These are phyloP conservation scores for Tricholoma sp. DNA, from an alignment of 768 basidiomycete genomes.

Conservation along the genomic window DNA sequence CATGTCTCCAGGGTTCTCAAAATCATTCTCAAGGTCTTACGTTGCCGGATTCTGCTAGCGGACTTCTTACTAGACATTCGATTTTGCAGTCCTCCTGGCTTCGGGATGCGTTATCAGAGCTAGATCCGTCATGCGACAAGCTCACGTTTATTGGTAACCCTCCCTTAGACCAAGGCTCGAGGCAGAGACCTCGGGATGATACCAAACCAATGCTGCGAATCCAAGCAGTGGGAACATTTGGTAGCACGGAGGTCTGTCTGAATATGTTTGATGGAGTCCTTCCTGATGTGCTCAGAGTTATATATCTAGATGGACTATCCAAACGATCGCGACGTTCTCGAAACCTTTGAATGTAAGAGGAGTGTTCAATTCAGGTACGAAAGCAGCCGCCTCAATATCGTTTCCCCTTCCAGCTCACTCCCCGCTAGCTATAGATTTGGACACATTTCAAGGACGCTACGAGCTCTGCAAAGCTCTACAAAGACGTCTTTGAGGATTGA, in stretches of 20 bases:
- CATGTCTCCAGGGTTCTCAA: constrained; percentile 52
- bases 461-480: constrained; percentile 76
- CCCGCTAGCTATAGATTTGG: constrained; percentile 70
- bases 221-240: constrained; percentile 76
- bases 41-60: background rate
- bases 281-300: background rate
- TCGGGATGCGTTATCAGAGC: constrained; percentile 84
- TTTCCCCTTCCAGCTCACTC: background rate
- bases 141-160: constrained; percentile 82
- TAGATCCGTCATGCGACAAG: constrained; percentile 84
- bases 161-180: constrained; percentile 24
- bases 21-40: constrained; percentile 74
- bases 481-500: constrained; percentile 91
- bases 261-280: background rate
- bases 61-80: background rate
- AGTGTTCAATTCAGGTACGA: constrained; percentile 65
- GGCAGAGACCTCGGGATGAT: constrained; percentile 18
- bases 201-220: constrained; percentile 72
- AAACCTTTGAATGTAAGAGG: constrained; percentile 77
- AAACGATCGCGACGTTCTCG: constrained; percentile 85
- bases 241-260: constrained; percentile 68
- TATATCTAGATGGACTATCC: constrained; percentile 85
- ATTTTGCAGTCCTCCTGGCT: constrained; percentile 76
- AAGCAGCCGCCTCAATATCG: background rate
- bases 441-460: constrained; percentile 67